Evolutionary conservation across 2,329 filamentous ascomycete genomes (phyloP).

Genomic region (Paecilomyces dactylethromorphus): DNA sequence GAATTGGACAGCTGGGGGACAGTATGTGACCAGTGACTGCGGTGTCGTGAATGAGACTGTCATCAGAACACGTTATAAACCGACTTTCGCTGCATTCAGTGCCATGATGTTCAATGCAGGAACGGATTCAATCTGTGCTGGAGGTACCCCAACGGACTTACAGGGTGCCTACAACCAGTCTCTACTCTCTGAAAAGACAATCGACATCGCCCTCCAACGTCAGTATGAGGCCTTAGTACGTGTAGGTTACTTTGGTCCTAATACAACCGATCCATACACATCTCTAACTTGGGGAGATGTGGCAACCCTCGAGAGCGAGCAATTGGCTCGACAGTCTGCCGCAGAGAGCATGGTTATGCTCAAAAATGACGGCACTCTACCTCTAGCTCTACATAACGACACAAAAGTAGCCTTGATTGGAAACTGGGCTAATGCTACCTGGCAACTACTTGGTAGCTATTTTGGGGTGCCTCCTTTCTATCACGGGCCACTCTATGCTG

Average conservation of each 20-base stretch:
- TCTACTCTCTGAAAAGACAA: conserved; percentile 33
- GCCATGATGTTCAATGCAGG: conserved; percentile 43
- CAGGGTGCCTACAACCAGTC: conserved; percentile 33
- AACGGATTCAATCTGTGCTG: conserved; percentile 45
- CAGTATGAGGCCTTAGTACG: conserved; percentile 41
- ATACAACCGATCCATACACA: conserved; percentile 36
- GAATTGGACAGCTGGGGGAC: conserved; percentile 53
- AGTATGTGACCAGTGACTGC: conserved; percentile 59
- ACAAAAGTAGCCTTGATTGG: conserved; percentile 46
- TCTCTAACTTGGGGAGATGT: conserved; percentile 49
- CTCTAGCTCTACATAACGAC: conserved; percentile 26
- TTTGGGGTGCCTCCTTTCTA: conserved; percentile 40
- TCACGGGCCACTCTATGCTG: conserved; percentile 35
- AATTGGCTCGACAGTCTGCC: conserved; percentile 46
- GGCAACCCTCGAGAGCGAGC: conserved; percentile 44
- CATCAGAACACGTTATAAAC: conserved; percentile 43
- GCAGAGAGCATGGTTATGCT: conserved; percentile 39
- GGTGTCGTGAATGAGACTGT: conserved; percentile 54
- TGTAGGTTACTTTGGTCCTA: conserved; percentile 44
- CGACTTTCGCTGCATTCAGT: conserved; percentile 34
- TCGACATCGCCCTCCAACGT: conserved; percentile 38
- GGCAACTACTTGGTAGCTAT: conserved; percentile 53
- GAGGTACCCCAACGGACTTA: conserved; percentile 35
- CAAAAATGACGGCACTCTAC: conserved; percentile 44
- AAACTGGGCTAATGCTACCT: conserved; percentile 49